Evolutionary conservation across 73 alveolate species (phyloP).

Genomic region (Paramecium bursaria): DNA sequence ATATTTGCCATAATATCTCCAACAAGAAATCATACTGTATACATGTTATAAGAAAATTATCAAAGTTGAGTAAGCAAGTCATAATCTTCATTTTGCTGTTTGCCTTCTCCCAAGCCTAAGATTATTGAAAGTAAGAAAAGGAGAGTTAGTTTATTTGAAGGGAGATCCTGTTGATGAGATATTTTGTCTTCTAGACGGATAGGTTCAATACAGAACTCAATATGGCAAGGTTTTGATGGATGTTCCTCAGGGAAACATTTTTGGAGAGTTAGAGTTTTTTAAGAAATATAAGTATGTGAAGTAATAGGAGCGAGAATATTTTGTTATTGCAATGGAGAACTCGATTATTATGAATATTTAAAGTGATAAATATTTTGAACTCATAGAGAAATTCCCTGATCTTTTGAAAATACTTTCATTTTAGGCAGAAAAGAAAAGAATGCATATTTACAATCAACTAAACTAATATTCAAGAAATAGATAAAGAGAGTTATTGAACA

Average conservation of each 20-base stretch:
- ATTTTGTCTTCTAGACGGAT: slow-evolving; percentile 37
- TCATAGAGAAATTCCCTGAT: slow-evolving; percentile 13
- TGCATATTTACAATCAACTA: background rate
- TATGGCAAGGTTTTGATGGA: slow-evolving; percentile 24
- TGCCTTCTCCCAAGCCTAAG: background rate
- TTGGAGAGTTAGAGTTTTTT: slow-evolving; percentile 33
- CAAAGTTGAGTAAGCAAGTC: background rate
- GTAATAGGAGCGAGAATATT: background rate
- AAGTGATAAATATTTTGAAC: background rate
- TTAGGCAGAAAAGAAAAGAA: slow-evolving; percentile 4
- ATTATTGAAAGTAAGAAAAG: slow-evolving; percentile 12
- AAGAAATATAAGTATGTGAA: background rate
- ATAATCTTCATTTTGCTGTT: background rate
- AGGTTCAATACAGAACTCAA: slow-evolving; percentile 3
- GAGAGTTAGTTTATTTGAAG: background rate
- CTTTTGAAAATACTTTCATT: background rate
- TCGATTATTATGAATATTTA: background rate
- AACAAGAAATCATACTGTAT: background rate
- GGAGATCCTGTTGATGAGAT: slow-evolving; percentile 57
- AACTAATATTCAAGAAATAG: background rate
- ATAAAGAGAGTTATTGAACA: background rate
- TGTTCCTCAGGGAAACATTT: background rate
- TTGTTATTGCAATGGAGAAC: slow-evolving; percentile 13
- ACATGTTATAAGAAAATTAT: background rate
- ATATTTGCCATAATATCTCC: background rate